Evolutionary conservation across 2,329 filamentous ascomycete genomes (phyloP).

Genomic region (Ascochyta fabae): DNA sequence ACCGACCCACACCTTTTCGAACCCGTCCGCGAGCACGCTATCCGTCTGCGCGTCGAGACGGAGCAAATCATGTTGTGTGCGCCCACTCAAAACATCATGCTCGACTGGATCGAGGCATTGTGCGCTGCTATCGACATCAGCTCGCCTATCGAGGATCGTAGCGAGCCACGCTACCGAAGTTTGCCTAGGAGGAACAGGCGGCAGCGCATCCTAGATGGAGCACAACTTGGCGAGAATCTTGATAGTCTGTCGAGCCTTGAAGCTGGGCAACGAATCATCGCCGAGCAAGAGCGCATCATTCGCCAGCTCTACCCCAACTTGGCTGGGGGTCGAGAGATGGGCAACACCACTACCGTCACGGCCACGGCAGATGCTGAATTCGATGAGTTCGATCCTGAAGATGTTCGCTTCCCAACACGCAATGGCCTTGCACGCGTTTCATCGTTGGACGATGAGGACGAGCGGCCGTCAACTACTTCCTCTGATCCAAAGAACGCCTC

Average conservation of each 20-base stretch:
- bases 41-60: slow-evolving; percentile 74
- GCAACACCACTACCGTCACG: slow-evolving; percentile 19
- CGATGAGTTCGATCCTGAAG: slow-evolving; percentile 49
- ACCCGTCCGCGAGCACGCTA: slow-evolving; percentile 62
- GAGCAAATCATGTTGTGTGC: slow-evolving; percentile 77
- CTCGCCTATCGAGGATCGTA: slow-evolving; percentile 72
- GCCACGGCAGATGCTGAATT: slow-evolving; percentile 37
- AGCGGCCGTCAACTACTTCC: slow-evolving; percentile 23
- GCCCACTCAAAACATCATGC: slow-evolving; percentile 67
- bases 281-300: slow-evolving; percentile 57
- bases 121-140: slow-evolving; percentile 78
- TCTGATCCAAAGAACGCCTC: slow-evolving; percentile 45
- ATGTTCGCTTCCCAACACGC: slow-evolving; percentile 44
- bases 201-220: slow-evolving; percentile 45
- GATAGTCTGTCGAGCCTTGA: slow-evolving; percentile 39
- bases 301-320: slow-evolving; percentile 55
- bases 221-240: slow-evolving; percentile 40
- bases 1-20: slow-evolving; percentile 57
- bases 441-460: slow-evolving; percentile 32
- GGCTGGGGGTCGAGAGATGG: slow-evolving; percentile 25
- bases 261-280: slow-evolving; percentile 50
- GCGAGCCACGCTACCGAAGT: slow-evolving; percentile 54
- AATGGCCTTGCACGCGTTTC: slow-evolving; percentile 22
- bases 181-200: slow-evolving; percentile 53
- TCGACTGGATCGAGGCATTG: slow-evolving; percentile 69